Base-by-base conservation (phyloP, 176 grass and related monocot genomes). In the Rhynchospora pubera region DNA sequence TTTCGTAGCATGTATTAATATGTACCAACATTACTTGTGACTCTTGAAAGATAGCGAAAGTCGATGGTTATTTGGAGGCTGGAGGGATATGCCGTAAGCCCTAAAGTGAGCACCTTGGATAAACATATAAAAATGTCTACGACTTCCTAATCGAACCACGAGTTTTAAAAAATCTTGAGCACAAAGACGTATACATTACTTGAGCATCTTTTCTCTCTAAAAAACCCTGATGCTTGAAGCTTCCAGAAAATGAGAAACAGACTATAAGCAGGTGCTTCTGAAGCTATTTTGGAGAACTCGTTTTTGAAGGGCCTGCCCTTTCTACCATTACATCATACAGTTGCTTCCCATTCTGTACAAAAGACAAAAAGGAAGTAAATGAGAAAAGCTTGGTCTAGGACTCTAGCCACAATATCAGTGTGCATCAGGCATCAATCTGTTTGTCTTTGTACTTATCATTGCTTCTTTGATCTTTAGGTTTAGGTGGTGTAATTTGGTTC, bases 321-420 rank as follows among this genome's bases (percentile, higher is more conserved):
- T 97, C 95, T 84, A 92, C 88, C 95, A 94, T 92, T 26, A 85
- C 87, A 87, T 94, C 88, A 47, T 97, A 97, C 3, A 97, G 82
- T 77, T 97, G 92, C 11, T 74, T 85, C 5, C 95, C 92, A 15
- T 97, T 94, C 92, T 94, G 72, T 14, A 63, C 69, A 78, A 74
- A 30, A 42, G 77, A 51, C 34, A 16, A 24, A 18, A 60, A 48
- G 42, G 34, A 62, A 39, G 52, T 22, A 48, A 60, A 10, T 23
- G 1, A 11, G 42, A n/a, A 51, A 62, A 14, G 45, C 74, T 82
- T 5, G 34, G 34, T 39, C 34, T 28, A 39, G 34, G 34, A 39
- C 4, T 24, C 28, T 66, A 16, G 30, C 28, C 9, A 24, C 46
- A 10, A 23, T 47, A 18, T 73, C 45, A 73, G 21, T 51, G 26